Evolutionary conservation across 2,329 filamentous ascomycete species (phyloP).

Genomic region (Trichoderma harzianum): DNA sequence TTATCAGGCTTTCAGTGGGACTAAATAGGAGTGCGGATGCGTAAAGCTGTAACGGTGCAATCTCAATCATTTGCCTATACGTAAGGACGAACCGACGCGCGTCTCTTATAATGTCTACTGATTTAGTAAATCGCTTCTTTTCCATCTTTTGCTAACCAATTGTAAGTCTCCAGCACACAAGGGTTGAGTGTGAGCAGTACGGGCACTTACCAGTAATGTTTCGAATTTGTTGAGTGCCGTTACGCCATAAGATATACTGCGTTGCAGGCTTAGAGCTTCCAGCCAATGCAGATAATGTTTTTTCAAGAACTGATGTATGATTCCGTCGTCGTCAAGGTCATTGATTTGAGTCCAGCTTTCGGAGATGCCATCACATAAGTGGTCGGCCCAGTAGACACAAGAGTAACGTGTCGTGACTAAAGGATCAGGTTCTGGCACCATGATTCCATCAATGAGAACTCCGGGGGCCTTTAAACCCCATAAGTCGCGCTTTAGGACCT

Average conservation of each 20-base stretch:
- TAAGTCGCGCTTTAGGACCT: neutral
- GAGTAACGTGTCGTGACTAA: neutral
- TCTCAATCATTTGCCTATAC: neutral
- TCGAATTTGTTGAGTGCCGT: constrained; percentile 2
- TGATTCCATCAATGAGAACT: neutral
- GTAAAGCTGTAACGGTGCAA: constrained; percentile 9
- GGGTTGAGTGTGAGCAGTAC: neutral
- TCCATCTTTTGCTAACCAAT: neutral
- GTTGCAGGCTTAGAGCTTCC: constrained; percentile 38
- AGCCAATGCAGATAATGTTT: constrained; percentile 37
- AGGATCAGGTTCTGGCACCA: neutral
- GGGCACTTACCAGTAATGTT: neutral
- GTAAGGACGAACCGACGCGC: neutral
- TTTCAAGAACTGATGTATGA: neutral
- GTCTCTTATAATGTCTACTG: neutral
- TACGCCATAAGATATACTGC: constrained; percentile 23
- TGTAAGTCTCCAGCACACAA: neutral
- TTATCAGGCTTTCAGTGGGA: neutral
- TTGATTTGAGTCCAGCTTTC: neutral
- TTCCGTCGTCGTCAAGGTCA: neutral
- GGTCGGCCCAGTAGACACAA: neutral
- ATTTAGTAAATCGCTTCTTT: neutral
- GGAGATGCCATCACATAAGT: neutral
- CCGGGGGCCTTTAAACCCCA: neutral
- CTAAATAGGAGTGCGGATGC: neutral